phyloP scores from a whole-genome alignment of 2,329 filamentous ascomycete species.

The Teratosphaeria pseudoeucalypti region DNA sequence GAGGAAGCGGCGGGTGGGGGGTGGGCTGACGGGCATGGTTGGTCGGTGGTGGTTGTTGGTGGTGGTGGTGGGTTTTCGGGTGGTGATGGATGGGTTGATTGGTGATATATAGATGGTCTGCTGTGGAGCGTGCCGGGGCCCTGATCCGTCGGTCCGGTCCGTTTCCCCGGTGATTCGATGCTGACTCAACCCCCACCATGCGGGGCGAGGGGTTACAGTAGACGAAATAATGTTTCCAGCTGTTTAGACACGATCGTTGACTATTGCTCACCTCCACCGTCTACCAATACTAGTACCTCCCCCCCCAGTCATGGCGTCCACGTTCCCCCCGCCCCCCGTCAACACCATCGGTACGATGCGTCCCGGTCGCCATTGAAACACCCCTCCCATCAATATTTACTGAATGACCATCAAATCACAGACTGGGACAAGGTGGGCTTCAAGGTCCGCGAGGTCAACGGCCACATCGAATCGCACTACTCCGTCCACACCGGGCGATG shows the following conservation, averaged over 20 bases:
- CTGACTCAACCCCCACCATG: background rate
- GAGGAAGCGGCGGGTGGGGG: slow-evolving; percentile 27
- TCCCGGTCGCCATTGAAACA: background rate
- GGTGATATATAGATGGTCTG: background rate
- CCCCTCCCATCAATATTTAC: background rate
- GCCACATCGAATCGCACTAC: slow-evolving; percentile 84
- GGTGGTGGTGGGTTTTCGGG: background rate
- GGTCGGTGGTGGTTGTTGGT: background rate
- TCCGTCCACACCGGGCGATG: slow-evolving; percentile 59
- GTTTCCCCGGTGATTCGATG: too few species aligned
- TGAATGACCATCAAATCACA: slow-evolving; percentile 18
- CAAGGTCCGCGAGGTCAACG: slow-evolving; percentile 86
- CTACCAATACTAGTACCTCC: too few species aligned
- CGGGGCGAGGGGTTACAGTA: too few species aligned
- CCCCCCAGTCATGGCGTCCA: slow-evolving; percentile 18
- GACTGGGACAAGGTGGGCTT: slow-evolving; percentile 94
- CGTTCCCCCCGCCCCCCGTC: slow-evolving; percentile 67
- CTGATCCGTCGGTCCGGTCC: background rate
- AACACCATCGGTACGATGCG: slow-evolving; percentile 54
- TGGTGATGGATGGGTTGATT: background rate
- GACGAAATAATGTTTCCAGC: background rate
- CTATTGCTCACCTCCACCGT: too few species aligned
- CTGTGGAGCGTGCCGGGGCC: background rate
- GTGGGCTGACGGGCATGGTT: slow-evolving; percentile 10
- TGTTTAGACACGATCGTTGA: background rate